phyloP scores from a whole-genome alignment of 345 rosid species.

The Eucalyptus sp. region DNA sequence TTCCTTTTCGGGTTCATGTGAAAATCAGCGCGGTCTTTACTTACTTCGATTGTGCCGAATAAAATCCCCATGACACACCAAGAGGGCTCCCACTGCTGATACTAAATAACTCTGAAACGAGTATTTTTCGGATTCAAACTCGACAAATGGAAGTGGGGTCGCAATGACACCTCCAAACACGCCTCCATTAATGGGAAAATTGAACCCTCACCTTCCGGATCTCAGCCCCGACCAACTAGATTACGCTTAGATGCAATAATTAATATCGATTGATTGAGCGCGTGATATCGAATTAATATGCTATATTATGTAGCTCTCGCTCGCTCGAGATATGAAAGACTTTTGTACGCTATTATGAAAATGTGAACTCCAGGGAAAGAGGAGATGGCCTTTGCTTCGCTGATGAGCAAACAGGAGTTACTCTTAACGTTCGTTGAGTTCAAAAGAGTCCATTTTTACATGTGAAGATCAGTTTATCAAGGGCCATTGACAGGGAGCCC shows the following conservation, averaged over 20 bases:
- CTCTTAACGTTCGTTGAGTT: neutral
- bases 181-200: no score
- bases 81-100: neutral
- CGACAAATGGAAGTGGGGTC: no score
- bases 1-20: neutral
- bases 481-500: neutral
- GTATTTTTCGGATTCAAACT: neutral
- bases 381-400: neutral
- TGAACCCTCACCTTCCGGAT: no score
- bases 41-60: neutral
- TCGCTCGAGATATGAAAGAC: neutral
- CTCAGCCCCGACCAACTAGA: no score
- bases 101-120: neutral
- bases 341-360: neutral
- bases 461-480: neutral
- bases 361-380: neutral
- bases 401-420: neutral
- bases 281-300: no score
- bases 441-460: no score
- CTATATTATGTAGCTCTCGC: no score
- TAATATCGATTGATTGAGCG: no score
- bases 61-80: neutral
- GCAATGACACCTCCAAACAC: no score
- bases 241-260: no score
- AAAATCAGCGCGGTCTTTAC: neutral